A percentile compares a stretch with the other conserved stretches of the same genome.
Conservation (phyloP, 257 asterid species). For the Penstemon davidsonii region DNA sequence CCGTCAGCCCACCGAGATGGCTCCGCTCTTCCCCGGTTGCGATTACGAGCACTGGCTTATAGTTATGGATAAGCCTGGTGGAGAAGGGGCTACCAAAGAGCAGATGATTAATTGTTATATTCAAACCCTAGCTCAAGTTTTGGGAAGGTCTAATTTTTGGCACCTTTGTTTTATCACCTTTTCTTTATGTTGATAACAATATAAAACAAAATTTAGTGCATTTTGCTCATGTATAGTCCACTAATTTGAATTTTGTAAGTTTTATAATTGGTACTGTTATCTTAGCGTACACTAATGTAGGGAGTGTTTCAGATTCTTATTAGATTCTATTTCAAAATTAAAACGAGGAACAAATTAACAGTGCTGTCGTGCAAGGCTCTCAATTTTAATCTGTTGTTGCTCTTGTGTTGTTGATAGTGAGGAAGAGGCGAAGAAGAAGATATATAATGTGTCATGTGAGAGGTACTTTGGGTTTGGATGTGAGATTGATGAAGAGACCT, state of each 20-base stretch:
- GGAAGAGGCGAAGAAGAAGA: conserved; percentile 93
- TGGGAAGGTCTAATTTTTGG: conserved; percentile 57
- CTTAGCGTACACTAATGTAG: too few relatives aligned
- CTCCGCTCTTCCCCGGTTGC: conserved; percentile 94
- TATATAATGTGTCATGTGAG: conserved; percentile 89
- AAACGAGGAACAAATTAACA: too few relatives aligned
- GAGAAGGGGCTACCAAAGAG: conserved; percentile 88
- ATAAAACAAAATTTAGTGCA: not conserved
- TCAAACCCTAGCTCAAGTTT: conserved; percentile 72
- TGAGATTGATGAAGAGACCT: conserved; percentile 95
- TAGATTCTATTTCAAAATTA: too few relatives aligned
- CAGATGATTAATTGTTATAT: conserved; percentile 91
- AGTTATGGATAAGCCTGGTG: conserved; percentile 97
- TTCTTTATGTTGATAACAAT: not conserved
- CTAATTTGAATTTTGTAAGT: too few relatives aligned
- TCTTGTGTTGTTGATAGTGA: conserved; percentile 41
- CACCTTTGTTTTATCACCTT: not conserved
- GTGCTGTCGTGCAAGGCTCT: too few relatives aligned
- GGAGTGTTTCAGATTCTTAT: too few relatives aligned
- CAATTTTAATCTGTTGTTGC: not conserved
- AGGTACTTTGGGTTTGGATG: conserved; percentile 96
- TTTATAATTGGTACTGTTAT: too few relatives aligned
- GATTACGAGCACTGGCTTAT: conserved; percentile 98
- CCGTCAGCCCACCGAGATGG: conserved; percentile 95
- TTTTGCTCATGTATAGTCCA: too few relatives aligned